Evolutionary conservation across 331 rosid genomes (phyloP).

Genomic region (Stylosanthes scabra): DNA sequence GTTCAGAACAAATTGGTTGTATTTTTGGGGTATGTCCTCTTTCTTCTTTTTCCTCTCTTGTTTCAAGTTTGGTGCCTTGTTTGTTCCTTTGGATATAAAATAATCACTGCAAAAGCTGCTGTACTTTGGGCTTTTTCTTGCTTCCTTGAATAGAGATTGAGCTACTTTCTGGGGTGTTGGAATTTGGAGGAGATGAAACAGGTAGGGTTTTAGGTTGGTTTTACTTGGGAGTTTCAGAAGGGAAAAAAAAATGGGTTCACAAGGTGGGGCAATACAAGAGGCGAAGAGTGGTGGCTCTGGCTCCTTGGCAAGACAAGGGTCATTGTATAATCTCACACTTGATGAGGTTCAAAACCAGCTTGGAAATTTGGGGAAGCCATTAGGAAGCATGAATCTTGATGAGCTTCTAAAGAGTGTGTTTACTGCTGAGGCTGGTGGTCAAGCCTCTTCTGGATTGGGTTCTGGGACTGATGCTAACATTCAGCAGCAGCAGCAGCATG

Average conservation of each 20-base stretch:
- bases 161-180: conserved; percentile 29
- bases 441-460: conserved; percentile 38
- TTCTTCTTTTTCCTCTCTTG: background rate
- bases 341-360: conserved; percentile 63
- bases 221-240: conserved; percentile 40
- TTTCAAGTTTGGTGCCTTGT: conserved; percentile 32
- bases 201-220: conserved; percentile 31
- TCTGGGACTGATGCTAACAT: conserved; percentile 36
- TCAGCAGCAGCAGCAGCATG: conserved; percentile 41
- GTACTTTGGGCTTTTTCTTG: conserved; percentile 29
- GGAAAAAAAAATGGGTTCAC: conserved; percentile 56
- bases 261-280: conserved; percentile 47
- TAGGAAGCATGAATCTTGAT: conserved; percentile 58
- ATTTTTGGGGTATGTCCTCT: conserved; percentile 25
- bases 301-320: conserved; percentile 47
- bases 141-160: conserved; percentile 22
- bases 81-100: conserved; percentile 17
- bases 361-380: conserved; percentile 60
- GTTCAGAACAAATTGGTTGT: conserved; percentile 21
- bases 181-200: conserved; percentile 33
- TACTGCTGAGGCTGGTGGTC: conserved; percentile 46
- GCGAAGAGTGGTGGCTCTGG: conserved; percentile 28
- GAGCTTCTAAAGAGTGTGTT: conserved; percentile 57
- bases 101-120: conserved; percentile 18
- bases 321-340: conserved; percentile 57